phyloP scores from a whole-genome alignment of 441 rosid genomes.

The Bruguiera hainesii region DNA sequence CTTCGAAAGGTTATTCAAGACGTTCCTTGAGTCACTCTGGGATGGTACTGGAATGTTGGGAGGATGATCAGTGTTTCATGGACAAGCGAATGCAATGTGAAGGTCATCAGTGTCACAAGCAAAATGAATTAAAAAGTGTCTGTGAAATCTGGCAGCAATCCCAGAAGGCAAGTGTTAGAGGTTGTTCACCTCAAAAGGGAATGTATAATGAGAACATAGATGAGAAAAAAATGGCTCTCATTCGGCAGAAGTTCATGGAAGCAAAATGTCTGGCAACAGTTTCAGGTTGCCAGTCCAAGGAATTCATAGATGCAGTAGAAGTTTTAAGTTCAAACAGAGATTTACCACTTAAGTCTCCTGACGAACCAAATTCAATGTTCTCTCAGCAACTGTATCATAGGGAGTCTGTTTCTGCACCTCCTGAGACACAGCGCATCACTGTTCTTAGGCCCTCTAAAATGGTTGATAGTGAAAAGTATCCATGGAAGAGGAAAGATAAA shows the following conservation, averaged over 20 bases:
- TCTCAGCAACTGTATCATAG: slow-evolving; percentile 48
- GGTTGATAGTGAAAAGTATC: slow-evolving; percentile 49
- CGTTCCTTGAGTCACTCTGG: slow-evolving; percentile 52
- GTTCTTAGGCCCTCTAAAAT: slow-evolving; percentile 82
- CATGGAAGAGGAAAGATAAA: slow-evolving; percentile 44
- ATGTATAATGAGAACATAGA: slow-evolving; percentile 34
- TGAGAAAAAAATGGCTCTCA: slow-evolving; percentile 61
- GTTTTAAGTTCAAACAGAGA: slow-evolving; percentile 78
- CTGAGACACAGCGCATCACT: slow-evolving; percentile 81
- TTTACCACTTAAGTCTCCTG: slow-evolving; percentile 63
- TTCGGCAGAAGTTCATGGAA: slow-evolving; percentile 85
- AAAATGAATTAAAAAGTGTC: slow-evolving; percentile 57
- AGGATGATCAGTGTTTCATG: slow-evolving; percentile 36
- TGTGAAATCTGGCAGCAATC: slow-evolving; percentile 71
- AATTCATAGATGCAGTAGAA: slow-evolving; percentile 86
- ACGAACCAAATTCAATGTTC: slow-evolving; percentile 73
- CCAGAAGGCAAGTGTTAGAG: slow-evolving; percentile 44
- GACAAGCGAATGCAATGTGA: slow-evolving; percentile 49
- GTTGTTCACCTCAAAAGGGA: slow-evolving; percentile 51
- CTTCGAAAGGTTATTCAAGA: slow-evolving; percentile 46
- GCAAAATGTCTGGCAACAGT: slow-evolving; percentile 77
- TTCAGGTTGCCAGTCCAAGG: slow-evolving; percentile 69
- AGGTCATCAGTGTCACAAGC: slow-evolving; percentile 37
- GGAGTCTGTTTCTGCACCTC: slow-evolving; percentile 51
- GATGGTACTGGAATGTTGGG: slow-evolving; percentile 38